These are phyloP conservation scores for Yamadazyma oceani DNA, from an alignment of 1,139 yeast species.

Conservation along the genomic window DNA sequence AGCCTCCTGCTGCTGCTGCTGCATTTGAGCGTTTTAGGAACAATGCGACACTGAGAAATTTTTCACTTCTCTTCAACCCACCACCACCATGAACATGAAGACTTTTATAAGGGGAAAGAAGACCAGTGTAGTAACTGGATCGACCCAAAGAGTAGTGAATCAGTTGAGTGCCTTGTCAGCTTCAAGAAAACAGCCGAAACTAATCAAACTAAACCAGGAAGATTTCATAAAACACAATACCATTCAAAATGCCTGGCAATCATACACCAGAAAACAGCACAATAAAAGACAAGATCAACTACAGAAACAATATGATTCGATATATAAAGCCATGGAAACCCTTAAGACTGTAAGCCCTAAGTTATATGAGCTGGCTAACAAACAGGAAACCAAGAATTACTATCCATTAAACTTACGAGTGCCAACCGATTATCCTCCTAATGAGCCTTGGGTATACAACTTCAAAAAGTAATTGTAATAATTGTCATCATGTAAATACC, in stretches of 20 bases:
- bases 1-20: background rate
- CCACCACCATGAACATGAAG: conserved; percentile 4
- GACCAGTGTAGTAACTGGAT: conserved; percentile 45
- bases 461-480: conserved; percentile 25
- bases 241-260: conserved; percentile 81
- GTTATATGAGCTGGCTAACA: conserved; percentile 53
- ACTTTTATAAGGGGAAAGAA: conserved; percentile 39
- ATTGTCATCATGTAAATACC: background rate
- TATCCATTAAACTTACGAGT: conserved; percentile 80
- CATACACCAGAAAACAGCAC: conserved; percentile 53
- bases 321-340: conserved; percentile 72
- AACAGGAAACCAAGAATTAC: conserved; percentile 43
- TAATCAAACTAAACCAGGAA: conserved; percentile 73
- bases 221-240: conserved; percentile 85
- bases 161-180: conserved; percentile 87
- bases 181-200: conserved; percentile 81
- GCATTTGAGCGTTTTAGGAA: background rate
- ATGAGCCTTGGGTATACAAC: conserved; percentile 74
- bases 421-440: conserved; percentile 92
- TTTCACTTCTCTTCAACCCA: background rate
- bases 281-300: conserved; percentile 47
- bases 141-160: conserved; percentile 65
- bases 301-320: conserved; percentile 62
- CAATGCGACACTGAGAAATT: conserved; percentile 1
- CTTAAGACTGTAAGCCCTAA: conserved; percentile 50